These are phyloP conservation scores for Spatholobus suberectus DNA, from an alignment of 306 rosid species.

Conservation along the genomic window DNA sequence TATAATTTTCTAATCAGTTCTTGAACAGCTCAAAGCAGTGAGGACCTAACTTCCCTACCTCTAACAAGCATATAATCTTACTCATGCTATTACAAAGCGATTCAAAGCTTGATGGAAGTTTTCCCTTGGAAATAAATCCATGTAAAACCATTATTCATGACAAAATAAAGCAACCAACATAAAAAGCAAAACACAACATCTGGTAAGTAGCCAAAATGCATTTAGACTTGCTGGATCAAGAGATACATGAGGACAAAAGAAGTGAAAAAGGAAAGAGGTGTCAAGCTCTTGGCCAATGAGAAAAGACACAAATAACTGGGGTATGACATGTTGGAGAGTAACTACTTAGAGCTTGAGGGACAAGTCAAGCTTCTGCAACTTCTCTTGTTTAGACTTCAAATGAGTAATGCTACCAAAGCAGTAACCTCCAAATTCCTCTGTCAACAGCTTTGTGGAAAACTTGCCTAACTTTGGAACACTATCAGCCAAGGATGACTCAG, in stretches of 20 bases:
- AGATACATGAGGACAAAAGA: conserved; percentile 40
- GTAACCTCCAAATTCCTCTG: conserved; percentile 50
- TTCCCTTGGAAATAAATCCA: conserved; percentile 22
- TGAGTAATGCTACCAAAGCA: conserved; percentile 43
- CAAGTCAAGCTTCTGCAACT: conserved; percentile 89
- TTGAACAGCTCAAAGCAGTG: conserved; percentile 16
- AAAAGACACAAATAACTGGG: conserved; percentile 30
- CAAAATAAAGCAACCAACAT: conserved; percentile 36
- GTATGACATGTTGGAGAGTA: not conserved
- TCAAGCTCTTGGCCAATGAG: conserved; percentile 35
- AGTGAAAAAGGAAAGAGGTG: conserved; percentile 4
- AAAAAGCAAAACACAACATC: conserved; percentile 32
- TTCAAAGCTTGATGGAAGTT: conserved; percentile 24
- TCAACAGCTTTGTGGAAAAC: conserved; percentile 44
- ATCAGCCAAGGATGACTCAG: conserved; percentile 47
- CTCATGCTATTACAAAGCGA: conserved; percentile 15
- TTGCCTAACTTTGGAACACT: conserved; percentile 58
- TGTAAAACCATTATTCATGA: conserved; percentile 35
- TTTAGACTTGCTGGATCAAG: conserved; percentile 52
- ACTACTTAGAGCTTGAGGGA: conserved; percentile 81
- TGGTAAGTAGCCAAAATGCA: conserved; percentile 47
- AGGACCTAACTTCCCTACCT: not conserved
- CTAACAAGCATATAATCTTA: not conserved
- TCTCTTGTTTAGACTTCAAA: conserved; percentile 56
- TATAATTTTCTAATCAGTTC: conserved; percentile 15